Evolutionary conservation across 1,139 yeast species (phyloP), one percentile per base, ranked within the genome.

Genomic region (Eremothecium coryli): DNA sequence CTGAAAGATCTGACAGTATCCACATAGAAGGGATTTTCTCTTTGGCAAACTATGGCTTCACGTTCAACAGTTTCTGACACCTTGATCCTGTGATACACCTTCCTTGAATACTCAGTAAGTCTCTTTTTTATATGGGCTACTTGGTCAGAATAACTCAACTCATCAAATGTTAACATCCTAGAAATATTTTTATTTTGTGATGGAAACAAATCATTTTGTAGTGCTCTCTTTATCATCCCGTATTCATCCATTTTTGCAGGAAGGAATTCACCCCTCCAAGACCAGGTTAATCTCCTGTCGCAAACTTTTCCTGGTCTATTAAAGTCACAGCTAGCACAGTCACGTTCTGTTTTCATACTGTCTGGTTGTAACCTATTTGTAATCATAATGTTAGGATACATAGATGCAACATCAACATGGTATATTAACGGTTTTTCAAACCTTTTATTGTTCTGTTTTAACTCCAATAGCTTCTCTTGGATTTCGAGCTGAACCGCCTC

Each of bases 331-430:
- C 94, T 76, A 1, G 98, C 98, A 63, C 98, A 93, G 50, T 86
- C 95, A 48, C 85, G 85, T 54, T 90, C 98, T 0, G 81, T 66
- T 49, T 90, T 88, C 86, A 93, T 90, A 1, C 98, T 88, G 59
- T 93, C 99, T 0, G 99, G 99, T 57, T 93, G 99, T 36, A 93
- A 66, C 53, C 99, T 75, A 60, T 93, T 93, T 0, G 98, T 82
- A 3, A 95, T 85, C 97, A 93, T 93, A 52, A 93, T 93, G 55
- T 93, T 90, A 3, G 99, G 99, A 53, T 93, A 93, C 99, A 93
- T 93, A 0, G 98, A 90, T 0, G 99, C 97, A 36, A 93, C 99
- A 65, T 93, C 99, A 26, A 93, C 95, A 56, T 93, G 99, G 52
- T 93, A 93, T 45, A 93, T 93, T 25, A 84, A 66, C 0, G 99